Evolutionary conservation across 164 flowering plant species (phyloP).

Genomic region (Aristolochia californica): DNA sequence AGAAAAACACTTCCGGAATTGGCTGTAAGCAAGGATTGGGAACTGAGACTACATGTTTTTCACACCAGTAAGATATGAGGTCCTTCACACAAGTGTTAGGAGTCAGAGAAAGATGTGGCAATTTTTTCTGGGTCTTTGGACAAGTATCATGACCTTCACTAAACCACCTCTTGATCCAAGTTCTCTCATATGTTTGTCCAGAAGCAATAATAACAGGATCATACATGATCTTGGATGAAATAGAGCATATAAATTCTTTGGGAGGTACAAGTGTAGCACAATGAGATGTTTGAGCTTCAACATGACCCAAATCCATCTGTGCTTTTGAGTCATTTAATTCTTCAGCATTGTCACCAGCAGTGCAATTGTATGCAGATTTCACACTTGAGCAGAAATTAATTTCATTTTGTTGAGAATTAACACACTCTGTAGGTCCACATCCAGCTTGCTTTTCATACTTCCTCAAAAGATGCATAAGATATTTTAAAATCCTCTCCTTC

Average conservation of each 20-base stretch:
- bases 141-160: constrained; percentile 69
- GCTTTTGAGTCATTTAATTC: constrained; percentile 15
- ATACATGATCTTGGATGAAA: constrained; percentile 58
- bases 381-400: constrained; percentile 8
- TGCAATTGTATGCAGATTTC: neutral
- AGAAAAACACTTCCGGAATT: constrained; percentile 9
- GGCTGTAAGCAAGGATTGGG: constrained; percentile 18
- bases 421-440: constrained; percentile 18
- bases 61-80: constrained; percentile 58
- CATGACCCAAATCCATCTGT: constrained; percentile 2
- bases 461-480: constrained; percentile 41
- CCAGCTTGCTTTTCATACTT: constrained; percentile 35
- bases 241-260: constrained; percentile 61
- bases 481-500: constrained; percentile 39
- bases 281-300: constrained; percentile 14
- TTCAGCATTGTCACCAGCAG: neutral
- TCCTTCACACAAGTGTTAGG: constrained; percentile 51
- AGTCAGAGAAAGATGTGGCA: constrained; percentile 31
- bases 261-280: constrained; percentile 27
- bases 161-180: constrained; percentile 78
- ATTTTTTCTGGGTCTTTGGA: constrained; percentile 49
- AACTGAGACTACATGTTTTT: constrained; percentile 14
- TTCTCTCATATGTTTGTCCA: constrained; percentile 78
- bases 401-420: constrained; percentile 5
- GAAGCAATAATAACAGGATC: constrained; percentile 86